Conservation (phyloP, 768 basidiomycete species). For the Russula lepida region DNA sequence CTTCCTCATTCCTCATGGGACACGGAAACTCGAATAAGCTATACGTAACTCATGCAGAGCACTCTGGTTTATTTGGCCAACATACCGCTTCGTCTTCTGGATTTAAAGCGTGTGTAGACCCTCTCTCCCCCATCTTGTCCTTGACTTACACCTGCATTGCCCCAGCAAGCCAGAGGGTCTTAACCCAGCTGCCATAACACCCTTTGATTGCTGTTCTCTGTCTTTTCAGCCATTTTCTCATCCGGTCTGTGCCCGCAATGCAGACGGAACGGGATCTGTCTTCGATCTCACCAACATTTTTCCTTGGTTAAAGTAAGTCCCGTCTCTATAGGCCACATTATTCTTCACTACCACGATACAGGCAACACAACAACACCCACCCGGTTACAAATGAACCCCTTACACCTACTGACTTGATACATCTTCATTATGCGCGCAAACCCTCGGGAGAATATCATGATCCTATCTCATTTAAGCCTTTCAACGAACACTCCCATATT, state of each 20-base stretch:
- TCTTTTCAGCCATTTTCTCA: conserved; percentile 85
- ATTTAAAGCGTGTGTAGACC: conserved; percentile 48
- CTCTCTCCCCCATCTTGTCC: conserved; percentile 17
- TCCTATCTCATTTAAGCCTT: conserved; percentile 96
- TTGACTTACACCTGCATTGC: not conserved
- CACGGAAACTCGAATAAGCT: conserved; percentile 84
- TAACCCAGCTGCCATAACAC: conserved; percentile 55
- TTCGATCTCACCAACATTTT: conserved; percentile 91
- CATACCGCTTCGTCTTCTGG: conserved; percentile 72
- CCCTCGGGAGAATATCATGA: conserved; percentile 85
- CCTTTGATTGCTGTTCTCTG: conserved; percentile 87
- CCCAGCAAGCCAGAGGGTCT: conserved; percentile 59
- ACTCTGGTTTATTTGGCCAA: conserved; percentile 69
- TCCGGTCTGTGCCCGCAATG: conserved; percentile 80
- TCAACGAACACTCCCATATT: conserved; percentile 93
- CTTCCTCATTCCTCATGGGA: conserved; percentile 47
- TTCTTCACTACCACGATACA: conserved; percentile 26
- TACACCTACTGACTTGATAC: conserved; percentile 64
- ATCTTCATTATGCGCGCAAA: conserved; percentile 77
- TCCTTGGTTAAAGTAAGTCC: conserved; percentile 81
- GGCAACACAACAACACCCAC: conserved; percentile 74
- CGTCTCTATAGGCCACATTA: not conserved
- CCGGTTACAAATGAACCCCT: conserved; percentile 69
- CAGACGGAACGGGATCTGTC: conserved; percentile 71
- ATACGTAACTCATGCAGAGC: conserved; percentile 86